Evolutionary conservation across 2,329 filamentous ascomycete genomes (phyloP).

Genomic region (Hypoxylon sp.): DNA sequence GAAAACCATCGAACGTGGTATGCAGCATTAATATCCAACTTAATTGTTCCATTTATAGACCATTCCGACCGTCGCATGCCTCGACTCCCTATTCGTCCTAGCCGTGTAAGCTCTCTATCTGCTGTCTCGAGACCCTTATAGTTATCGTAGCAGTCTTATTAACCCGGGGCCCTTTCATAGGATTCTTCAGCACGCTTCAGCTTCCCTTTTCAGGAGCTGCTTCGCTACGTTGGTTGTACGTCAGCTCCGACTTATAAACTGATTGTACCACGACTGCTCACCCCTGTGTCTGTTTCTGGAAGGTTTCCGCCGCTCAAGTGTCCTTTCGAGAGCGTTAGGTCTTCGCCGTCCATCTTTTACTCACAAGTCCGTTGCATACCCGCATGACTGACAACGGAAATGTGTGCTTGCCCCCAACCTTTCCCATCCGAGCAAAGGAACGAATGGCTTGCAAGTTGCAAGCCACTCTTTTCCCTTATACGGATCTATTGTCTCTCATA

Average conservation of each 20-base stretch:
- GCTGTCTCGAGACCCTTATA: constrained; percentile 24
- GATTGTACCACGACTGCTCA: constrained; percentile 34
- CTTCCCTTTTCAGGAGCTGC: constrained; percentile 43
- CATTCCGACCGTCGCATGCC: constrained; percentile 41
- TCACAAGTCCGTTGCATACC: constrained; percentile 41
- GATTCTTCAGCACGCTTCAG: constrained; percentile 42
- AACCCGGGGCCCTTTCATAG: constrained; percentile 36
- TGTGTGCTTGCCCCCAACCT: constrained; percentile 33
- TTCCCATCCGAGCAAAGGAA: constrained; percentile 27
- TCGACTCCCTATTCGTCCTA: constrained; percentile 39
- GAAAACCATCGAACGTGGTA: constrained; percentile 41
- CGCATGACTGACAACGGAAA: constrained; percentile 38
- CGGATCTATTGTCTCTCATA: constrained; percentile 40
- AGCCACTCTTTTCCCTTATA: constrained; percentile 41
- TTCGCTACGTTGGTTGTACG: constrained; percentile 39
- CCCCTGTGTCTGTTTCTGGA: constrained; percentile 42
- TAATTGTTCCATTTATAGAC: constrained; percentile 48
- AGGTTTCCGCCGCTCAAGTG: constrained; percentile 39
- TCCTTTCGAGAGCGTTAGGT: constrained; percentile 30
- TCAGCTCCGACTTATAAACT: constrained; percentile 39
- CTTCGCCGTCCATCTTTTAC: constrained; percentile 28
- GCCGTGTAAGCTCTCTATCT: constrained; percentile 30
- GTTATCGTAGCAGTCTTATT: constrained; percentile 40
- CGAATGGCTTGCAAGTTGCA: constrained; percentile 39
- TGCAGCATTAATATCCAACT: constrained; percentile 46